Conservation (phyloP, 257 asterid genomes). For the Solanum virginianum region DNA sequence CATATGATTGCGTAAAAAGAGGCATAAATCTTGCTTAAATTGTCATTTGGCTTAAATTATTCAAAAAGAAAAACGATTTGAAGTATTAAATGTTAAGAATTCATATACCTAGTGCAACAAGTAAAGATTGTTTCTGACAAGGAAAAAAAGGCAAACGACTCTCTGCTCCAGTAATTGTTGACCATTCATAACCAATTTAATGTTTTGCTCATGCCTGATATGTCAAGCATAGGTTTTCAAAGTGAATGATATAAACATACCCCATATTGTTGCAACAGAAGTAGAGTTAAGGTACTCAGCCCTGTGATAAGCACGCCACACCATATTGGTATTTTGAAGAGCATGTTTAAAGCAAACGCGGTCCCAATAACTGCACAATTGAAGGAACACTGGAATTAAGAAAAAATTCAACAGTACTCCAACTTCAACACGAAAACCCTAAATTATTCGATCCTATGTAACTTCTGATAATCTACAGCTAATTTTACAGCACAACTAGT, state of each 20-base stretch:
- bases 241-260: slow-evolving; percentile 20
- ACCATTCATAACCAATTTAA: background rate
- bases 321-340: slow-evolving; percentile 84
- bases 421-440: background rate
- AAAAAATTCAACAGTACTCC: background rate
- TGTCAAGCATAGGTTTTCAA: background rate
- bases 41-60: background rate
- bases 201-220: background rate
- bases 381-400: background rate
- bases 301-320: slow-evolving; percentile 94
- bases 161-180: background rate
- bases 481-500: background rate
- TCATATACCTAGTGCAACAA: background rate
- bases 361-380: slow-evolving; percentile 73
- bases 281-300: slow-evolving; percentile 70
- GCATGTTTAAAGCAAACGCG: slow-evolving; percentile 95
- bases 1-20: background rate
- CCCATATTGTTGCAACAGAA: slow-evolving; percentile 93
- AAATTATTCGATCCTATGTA: background rate
- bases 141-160: background rate
- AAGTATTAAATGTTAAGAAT: background rate
- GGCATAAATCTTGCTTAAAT: background rate
- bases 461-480: background rate
- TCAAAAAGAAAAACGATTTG: background rate
- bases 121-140: background rate